phyloP scores from a whole-genome alignment of 306 rosid species.

The Clitoria ternatea region DNA sequence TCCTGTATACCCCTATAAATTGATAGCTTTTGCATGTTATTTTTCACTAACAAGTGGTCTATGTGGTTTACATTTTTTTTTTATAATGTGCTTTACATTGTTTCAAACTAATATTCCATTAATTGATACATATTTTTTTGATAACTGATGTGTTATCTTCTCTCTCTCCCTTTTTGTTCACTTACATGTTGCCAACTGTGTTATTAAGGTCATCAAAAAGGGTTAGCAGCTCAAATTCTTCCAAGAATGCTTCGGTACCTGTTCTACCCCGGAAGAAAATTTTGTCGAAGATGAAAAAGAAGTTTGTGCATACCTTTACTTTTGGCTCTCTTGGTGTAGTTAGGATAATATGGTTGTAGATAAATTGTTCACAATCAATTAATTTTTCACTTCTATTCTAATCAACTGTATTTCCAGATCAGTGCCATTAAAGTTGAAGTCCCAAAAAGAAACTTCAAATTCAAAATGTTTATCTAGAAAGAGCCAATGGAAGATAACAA shows the following conservation, averaged over 20 bases:
- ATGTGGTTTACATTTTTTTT: too few species aligned
- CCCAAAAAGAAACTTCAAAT: slow-evolving; percentile 34
- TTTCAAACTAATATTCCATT: slow-evolving; percentile 2
- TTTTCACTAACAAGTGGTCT: slow-evolving; percentile 8
- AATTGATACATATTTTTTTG: neutral
- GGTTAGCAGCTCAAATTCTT: slow-evolving; percentile 39
- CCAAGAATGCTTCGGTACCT: slow-evolving; percentile 48
- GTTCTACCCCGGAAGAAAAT: slow-evolving; percentile 36
- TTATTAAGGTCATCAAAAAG: slow-evolving; percentile 49
- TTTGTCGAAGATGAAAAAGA: slow-evolving; percentile 45
- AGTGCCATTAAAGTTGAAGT: slow-evolving; percentile 40
- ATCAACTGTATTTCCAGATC: slow-evolving; percentile 42
- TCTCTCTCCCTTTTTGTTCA: neutral
- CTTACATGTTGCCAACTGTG: slow-evolving; percentile 32
- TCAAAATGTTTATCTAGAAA: slow-evolving; percentile 45
- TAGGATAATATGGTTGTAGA: slow-evolving; percentile 26
- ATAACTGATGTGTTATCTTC: neutral
- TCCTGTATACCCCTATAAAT: neutral
- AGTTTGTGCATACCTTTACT: slow-evolving; percentile 45
- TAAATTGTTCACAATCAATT: slow-evolving; percentile 10
- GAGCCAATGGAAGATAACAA: slow-evolving; percentile 77
- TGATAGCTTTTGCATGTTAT: neutral
- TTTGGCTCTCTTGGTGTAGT: slow-evolving; percentile 10
- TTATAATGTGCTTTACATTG: too few species aligned
- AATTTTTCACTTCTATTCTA: slow-evolving; percentile 1